Evolutionary conservation across 2,329 filamentous ascomycete genomes (phyloP).

Genomic region (Colletotrichum magnum): DNA sequence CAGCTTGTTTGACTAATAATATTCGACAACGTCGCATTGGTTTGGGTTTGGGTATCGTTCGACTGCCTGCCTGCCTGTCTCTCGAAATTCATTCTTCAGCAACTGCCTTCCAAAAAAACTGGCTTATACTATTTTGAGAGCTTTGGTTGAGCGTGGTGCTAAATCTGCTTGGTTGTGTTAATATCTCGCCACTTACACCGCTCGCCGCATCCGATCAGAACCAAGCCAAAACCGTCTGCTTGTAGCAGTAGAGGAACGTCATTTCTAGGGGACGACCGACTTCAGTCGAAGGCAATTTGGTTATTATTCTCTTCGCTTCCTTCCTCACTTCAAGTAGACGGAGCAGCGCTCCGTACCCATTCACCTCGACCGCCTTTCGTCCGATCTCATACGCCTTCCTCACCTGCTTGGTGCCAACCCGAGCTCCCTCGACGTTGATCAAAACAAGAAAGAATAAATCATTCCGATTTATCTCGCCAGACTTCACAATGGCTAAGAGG

Average conservation of each 20-base stretch:
- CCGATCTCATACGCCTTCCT: slow-evolving; percentile 9
- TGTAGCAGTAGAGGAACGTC: slow-evolving; percentile 17
- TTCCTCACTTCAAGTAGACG: slow-evolving; percentile 16
- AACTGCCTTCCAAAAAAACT: not conserved
- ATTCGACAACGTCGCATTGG: slow-evolving; percentile 9
- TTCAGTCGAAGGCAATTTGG: not conserved
- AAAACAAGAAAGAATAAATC: not conserved
- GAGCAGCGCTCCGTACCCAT: slow-evolving; percentile 19
- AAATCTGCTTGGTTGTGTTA: not conserved
- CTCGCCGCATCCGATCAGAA: slow-evolving; percentile 31
- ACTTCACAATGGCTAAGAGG: slow-evolving; percentile 45
- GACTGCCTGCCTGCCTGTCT: not conserved
- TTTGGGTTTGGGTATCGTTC: not conserved
- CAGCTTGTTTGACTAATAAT: slow-evolving; percentile 10
- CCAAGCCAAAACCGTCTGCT: slow-evolving; percentile 4
- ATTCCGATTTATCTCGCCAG: not conserved
- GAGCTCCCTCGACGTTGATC: not conserved
- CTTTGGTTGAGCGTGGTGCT: not conserved
- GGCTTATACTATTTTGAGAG: not conserved
- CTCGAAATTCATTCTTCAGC: not conserved
- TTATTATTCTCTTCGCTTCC: not conserved
- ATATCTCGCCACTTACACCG: slow-evolving; percentile 27
- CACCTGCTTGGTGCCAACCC: not conserved
- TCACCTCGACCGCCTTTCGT: slow-evolving; percentile 7
- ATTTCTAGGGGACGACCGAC: not conserved